phyloP scores from a whole-genome alignment of 192 early-diverging fungal genomes.

The Rhizoclosmatium globosum region DNA sequence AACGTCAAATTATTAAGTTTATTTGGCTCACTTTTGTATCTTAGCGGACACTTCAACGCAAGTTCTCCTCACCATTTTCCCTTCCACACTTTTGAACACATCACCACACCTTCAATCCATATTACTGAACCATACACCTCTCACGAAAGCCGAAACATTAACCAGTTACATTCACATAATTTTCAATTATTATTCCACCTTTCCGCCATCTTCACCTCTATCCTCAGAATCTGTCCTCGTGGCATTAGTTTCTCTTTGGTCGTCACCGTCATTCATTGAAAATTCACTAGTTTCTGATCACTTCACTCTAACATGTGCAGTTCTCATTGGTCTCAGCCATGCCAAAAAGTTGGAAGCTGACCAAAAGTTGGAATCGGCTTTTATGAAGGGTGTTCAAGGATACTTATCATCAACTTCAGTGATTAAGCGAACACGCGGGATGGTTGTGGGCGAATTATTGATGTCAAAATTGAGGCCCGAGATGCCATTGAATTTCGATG shows the following conservation, averaged over 20 bases:
- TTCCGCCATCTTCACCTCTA: background rate
- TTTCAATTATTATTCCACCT: background rate
- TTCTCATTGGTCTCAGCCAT: slow-evolving; percentile 4
- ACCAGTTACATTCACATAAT: background rate
- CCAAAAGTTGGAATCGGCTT: slow-evolving; percentile 5
- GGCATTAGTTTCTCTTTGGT: slow-evolving; percentile 20
- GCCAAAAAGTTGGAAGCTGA: background rate
- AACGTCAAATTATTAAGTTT: background rate
- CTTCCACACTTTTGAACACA: background rate
- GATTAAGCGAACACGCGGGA: slow-evolving; percentile 11
- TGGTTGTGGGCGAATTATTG: slow-evolving; percentile 28
- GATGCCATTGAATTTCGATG: slow-evolving; percentile 9
- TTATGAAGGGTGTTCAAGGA: slow-evolving; percentile 14
- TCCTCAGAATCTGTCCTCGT: background rate
- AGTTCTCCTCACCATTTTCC: background rate
- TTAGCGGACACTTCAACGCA: background rate
- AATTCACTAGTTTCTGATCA: background rate
- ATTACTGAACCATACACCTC: background rate
- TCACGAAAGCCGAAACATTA: background rate
- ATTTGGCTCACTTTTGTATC: background rate
- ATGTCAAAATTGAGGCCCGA: slow-evolving; percentile 9
- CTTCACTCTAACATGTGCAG: background rate
- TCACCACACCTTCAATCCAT: background rate
- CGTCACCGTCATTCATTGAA: slow-evolving; percentile 1
- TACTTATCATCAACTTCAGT: slow-evolving; percentile 10